Percentiles rank a stretch among this genome's conserved stretches.
These are phyloP conservation scores for Luzula sylvatica DNA, from an alignment of 176 grass and related monocot genomes.

Conservation along the genomic window DNA sequence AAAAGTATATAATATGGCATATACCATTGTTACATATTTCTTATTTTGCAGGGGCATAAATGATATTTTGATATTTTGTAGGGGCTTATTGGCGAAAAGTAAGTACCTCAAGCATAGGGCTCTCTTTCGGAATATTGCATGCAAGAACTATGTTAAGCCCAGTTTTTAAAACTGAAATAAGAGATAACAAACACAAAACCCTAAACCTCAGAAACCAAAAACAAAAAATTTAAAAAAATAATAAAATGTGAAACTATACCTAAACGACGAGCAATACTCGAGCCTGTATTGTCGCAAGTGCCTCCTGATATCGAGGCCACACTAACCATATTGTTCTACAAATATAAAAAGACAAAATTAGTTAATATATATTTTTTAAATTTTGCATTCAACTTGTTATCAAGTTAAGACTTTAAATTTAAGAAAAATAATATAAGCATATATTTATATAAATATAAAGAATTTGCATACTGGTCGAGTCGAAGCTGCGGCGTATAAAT, in stretches of 20 bases:
- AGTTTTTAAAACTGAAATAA: constrained; percentile 66
- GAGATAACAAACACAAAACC: neutral
- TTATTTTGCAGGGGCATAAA: neutral
- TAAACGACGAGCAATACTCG: constrained; percentile 65
- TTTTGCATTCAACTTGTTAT: neutral
- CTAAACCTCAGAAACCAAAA: neutral
- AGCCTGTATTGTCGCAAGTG: constrained; percentile 76
- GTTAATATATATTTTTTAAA: neutral
- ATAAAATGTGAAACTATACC: constrained; percentile 28
- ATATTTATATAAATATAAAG: neutral
- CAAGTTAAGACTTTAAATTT: neutral
- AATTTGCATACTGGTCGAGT: constrained; percentile 47
- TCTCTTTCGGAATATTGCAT: constrained; percentile 83
- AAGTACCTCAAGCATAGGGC: constrained; percentile 70
- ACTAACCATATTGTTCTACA: constrained; percentile 47
- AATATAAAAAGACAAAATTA: constrained; percentile 9
- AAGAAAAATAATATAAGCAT: neutral
- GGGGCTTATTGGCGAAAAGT: neutral
- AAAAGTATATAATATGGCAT: neutral
- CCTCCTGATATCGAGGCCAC: constrained; percentile 81
- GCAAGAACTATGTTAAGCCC: constrained; percentile 66
- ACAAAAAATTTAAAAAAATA: neutral
- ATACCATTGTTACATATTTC: neutral
- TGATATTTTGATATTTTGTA: neutral
- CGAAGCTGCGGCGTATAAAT: constrained; percentile 82